phyloP scores from a whole-genome alignment of 306 rosid species.

The Calophaca sinica region DNA sequence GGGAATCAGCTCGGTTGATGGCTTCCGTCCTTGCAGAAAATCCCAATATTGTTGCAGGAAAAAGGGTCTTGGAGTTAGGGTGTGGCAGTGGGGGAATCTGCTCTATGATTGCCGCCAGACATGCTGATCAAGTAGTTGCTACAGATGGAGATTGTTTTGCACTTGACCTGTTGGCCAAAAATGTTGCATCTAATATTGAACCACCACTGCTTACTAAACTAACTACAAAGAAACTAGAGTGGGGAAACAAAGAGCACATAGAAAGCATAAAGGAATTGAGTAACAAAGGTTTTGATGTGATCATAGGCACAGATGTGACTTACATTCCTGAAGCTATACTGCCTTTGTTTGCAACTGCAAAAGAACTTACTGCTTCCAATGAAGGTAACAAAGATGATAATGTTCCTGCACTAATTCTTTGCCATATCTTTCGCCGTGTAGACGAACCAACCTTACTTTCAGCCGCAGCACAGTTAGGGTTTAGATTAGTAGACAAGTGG shows the following conservation, averaged over 20 bases:
- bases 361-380: constrained; percentile 61
- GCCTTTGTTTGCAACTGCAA: constrained; percentile 85
- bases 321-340: constrained; percentile 76
- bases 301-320: constrained; percentile 88
- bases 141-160: constrained; percentile 85
- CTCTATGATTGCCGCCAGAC: constrained; percentile 74
- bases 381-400: constrained; percentile 41
- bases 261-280: constrained; percentile 65
- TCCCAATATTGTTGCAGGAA: constrained; percentile 72
- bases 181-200: constrained; percentile 68
- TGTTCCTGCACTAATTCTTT: constrained; percentile 66
- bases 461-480: constrained; percentile 67
- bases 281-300: constrained; percentile 70
- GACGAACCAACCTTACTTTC: constrained; percentile 80
- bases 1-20: constrained; percentile 96
- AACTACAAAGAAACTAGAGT: constrained; percentile 58
- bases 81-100: constrained; percentile 90
- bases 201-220: constrained; percentile 57
- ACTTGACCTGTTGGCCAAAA: constrained; percentile 69
- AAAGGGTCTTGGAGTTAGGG: constrained; percentile 86
- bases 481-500: constrained; percentile 77
- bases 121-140: constrained; percentile 72
- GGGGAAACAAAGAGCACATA: constrained; percentile 79
- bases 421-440: constrained; percentile 80
- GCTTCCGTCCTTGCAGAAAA: constrained; percentile 80